Evolutionary conservation across 2,329 filamentous ascomycete species (phyloP).

Genomic region (Metarhizium humberi): DNA sequence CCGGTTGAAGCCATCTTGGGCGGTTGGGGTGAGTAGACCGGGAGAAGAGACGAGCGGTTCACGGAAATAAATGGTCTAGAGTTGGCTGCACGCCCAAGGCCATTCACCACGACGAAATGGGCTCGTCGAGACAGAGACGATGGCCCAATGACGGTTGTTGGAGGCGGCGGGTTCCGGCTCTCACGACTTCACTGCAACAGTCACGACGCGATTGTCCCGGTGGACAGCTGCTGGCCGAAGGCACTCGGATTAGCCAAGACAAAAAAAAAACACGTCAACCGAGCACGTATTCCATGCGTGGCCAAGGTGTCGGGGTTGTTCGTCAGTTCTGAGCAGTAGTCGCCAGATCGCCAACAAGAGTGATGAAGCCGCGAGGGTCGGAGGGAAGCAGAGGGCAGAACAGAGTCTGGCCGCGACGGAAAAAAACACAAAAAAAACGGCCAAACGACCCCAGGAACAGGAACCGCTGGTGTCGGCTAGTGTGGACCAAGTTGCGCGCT

Average conservation of each 20-base stretch:
- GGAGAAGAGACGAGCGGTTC: not conserved
- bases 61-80: not conserved
- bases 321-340: not conserved
- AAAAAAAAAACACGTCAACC: not conserved
- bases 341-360: not conserved
- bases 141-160: not conserved
- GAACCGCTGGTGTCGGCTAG: not conserved
- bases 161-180: not conserved
- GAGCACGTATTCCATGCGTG: not conserved
- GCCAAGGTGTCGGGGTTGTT: not conserved
- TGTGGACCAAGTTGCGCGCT: not conserved
- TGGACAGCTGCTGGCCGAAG: not conserved
- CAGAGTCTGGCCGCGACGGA: not conserved
- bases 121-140: not conserved
- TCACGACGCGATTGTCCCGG: not conserved
- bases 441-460: not conserved
- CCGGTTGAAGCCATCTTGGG: conserved; percentile 13
- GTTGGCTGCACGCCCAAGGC: not conserved
- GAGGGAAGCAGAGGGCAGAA: not conserved
- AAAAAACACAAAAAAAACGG: not conserved
- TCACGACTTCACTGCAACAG: not conserved
- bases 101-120: not conserved
- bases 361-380: not conserved
- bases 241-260: not conserved
- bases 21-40: not conserved